Evolutionary conservation across 2,329 filamentous ascomycete genomes (phyloP).

Genomic region (Akanthomyces lecanii): DNA sequence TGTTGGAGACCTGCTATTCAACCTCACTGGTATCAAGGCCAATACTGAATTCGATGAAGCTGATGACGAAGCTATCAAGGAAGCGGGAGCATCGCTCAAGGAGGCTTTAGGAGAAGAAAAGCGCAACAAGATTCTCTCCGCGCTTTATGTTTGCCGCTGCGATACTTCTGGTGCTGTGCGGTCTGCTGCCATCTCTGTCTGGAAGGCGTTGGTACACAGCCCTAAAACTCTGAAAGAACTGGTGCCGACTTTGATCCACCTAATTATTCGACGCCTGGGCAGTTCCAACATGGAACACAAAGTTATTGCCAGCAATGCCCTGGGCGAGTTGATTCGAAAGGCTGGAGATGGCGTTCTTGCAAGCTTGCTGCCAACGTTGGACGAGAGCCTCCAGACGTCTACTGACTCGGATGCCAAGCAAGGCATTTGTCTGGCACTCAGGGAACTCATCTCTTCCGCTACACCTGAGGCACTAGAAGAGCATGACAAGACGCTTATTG

Average conservation of each 20-base stretch:
- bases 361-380: slow-evolving; percentile 82
- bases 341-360: slow-evolving; percentile 90
- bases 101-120: slow-evolving; percentile 94
- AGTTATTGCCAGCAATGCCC: slow-evolving; percentile 93
- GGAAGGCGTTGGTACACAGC: slow-evolving; percentile 93
- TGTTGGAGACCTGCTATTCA: slow-evolving; percentile 94
- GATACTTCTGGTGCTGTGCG: slow-evolving; percentile 92
- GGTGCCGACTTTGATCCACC: slow-evolving; percentile 87
- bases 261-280: slow-evolving; percentile 88
- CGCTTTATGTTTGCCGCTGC: slow-evolving; percentile 93
- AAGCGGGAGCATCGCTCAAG: slow-evolving; percentile 88
- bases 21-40: slow-evolving; percentile 87
- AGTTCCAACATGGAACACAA: slow-evolving; percentile 99
- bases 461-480: slow-evolving; percentile 86
- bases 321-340: slow-evolving; percentile 95
- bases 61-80: slow-evolving; percentile 69
- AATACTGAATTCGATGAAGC: slow-evolving; percentile 74
- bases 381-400: slow-evolving; percentile 83
- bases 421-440: slow-evolving; percentile 93
- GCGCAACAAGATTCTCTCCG: slow-evolving; percentile 94
- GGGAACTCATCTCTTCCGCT: slow-evolving; percentile 87
- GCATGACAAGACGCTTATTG: slow-evolving; percentile 91
- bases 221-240: slow-evolving; percentile 92
- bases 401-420: slow-evolving; percentile 91
- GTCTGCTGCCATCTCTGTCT: slow-evolving; percentile 83